Evolutionary conservation across 2,329 filamentous ascomycete genomes (phyloP), one percentile per base, ranked within the genome.

Genomic region (Penicillium sp.): DNA sequence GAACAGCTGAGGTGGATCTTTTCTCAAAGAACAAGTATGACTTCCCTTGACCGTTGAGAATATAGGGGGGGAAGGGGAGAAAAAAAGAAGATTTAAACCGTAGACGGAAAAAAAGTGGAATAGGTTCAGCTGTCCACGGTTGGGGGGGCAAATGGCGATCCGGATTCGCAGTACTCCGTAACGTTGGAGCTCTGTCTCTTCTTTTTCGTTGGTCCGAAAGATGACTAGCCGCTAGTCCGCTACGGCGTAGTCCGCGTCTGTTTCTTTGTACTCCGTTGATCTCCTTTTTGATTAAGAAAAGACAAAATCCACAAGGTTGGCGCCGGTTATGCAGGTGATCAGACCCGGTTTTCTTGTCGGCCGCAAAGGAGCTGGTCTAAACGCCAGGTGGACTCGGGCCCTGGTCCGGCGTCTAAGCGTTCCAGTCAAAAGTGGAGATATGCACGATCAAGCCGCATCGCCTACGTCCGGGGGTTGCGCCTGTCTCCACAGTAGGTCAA

Each of bases 311-410:
- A 49, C 55, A 52, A 42, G 38, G 47, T 51, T 51, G 62, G 65
- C 66, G 60, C 62, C 69, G 68, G 67, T 54, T 70, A 70, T 72
- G 69, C 68, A 72, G 61, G 70, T 67, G 62, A 71, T 67, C 53
- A 61, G 62, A 61, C 64, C 61, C 60, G 62, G 63, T 46, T 59
- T 58, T 57, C 50, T 53, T 52, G 43, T 43, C 40, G 26, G 34
- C 44, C 44, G 45, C 34, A 48, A 49, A 35, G 30, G 49, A 40
- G 29, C 49, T 48, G 43, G 47, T 60, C 49, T 58, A 58, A 57
- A 63, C 60, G 55, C 56, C 57, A 61, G 57, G 57, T 61, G 61
- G 62, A 66, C 64, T 64, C 60, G 54, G 60, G 53, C 47, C 56
- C 58, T 56, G 57, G 53, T 63, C 61, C 57, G 67, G 66, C 61